Conservation (phyloP, 2,329 filamentous ascomycete species). For the Penicillium polonicum region DNA sequence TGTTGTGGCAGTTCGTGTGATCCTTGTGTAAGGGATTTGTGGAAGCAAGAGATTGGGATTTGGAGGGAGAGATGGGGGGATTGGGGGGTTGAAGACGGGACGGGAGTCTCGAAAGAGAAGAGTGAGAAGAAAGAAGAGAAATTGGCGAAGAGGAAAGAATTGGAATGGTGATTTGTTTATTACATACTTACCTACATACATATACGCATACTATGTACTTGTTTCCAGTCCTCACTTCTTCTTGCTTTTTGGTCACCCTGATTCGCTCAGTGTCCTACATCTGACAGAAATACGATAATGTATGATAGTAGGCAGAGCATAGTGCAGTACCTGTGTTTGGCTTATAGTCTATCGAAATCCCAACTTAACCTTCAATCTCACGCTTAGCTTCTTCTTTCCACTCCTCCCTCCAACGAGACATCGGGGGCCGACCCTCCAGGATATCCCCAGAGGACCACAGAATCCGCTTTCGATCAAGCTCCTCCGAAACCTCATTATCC, state of each 20-base stretch:
- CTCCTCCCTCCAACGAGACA: neutral
- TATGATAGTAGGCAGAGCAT: too few species aligned
- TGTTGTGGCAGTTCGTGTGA: conserved; percentile 41
- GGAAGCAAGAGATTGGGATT: conserved; percentile 34
- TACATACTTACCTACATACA: too few species aligned
- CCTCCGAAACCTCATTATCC: neutral
- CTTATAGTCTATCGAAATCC: neutral
- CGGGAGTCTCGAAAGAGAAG: neutral
- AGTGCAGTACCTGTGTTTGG: too few species aligned
- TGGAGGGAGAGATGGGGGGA: conserved; percentile 39
- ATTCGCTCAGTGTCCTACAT: too few species aligned
- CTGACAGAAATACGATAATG: too few species aligned
- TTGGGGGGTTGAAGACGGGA: conserved; percentile 5
- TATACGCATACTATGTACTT: too few species aligned
- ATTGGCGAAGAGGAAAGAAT: conserved; percentile 10
- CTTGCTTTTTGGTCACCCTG: too few species aligned
- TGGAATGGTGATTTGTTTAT: conserved; percentile 18
- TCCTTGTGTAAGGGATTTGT: conserved; percentile 38
- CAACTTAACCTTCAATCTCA: neutral
- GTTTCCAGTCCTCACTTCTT: too few species aligned
- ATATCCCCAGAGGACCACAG: neutral
- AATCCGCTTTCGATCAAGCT: neutral
- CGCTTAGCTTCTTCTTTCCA: neutral
- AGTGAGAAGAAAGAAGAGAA: neutral
- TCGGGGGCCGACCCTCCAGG: neutral